phyloP scores from a whole-genome alignment of 2,329 filamentous ascomycete genomes.

The Aspergillaceae sp. region DNA sequence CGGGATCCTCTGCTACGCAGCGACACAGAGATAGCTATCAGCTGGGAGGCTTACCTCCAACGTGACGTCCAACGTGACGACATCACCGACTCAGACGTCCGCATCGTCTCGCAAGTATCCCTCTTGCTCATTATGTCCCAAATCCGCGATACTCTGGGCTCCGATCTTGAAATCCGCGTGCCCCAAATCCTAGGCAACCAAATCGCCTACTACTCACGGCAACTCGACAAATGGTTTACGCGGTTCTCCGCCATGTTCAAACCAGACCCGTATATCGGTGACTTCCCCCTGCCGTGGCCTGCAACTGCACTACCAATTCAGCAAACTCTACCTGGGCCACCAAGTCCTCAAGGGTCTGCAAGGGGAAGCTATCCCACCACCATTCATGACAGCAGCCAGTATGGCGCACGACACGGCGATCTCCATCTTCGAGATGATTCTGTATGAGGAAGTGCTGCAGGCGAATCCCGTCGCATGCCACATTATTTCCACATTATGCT shows the following conservation, averaged over 20 bases:
- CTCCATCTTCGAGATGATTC: slow-evolving; percentile 31
- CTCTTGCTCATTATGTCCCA: slow-evolving; percentile 30
- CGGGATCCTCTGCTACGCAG: slow-evolving; percentile 27
- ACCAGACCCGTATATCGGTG: slow-evolving; percentile 24
- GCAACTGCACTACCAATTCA: slow-evolving; percentile 41
- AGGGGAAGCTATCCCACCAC: slow-evolving; percentile 26
- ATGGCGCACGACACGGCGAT: slow-evolving; percentile 27
- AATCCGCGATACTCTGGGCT: slow-evolving; percentile 25
- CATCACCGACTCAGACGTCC: slow-evolving; percentile 25
- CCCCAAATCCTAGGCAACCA: slow-evolving; percentile 18
- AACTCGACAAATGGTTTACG: slow-evolving; percentile 23
- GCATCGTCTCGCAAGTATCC: slow-evolving; percentile 27
- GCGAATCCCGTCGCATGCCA: slow-evolving; percentile 30
- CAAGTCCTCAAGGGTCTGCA: slow-evolving; percentile 39
- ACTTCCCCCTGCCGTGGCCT: slow-evolving; percentile 42
- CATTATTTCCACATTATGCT: slow-evolving; percentile 39
- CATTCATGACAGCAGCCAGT: slow-evolving; percentile 19
- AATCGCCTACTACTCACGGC: slow-evolving; percentile 20
- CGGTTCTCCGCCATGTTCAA: slow-evolving; percentile 18
- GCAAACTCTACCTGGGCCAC: slow-evolving; percentile 40
- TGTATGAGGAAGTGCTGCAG: slow-evolving; percentile 30
- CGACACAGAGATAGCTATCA: slow-evolving; percentile 28
- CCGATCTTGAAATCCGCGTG: slow-evolving; percentile 20
- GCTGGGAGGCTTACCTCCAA: slow-evolving; percentile 27
- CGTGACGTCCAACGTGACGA: slow-evolving; percentile 23